Evolutionary conservation across 192 early-diverging fungal species (phyloP).

Genomic region (Chytriomyces confervae): DNA sequence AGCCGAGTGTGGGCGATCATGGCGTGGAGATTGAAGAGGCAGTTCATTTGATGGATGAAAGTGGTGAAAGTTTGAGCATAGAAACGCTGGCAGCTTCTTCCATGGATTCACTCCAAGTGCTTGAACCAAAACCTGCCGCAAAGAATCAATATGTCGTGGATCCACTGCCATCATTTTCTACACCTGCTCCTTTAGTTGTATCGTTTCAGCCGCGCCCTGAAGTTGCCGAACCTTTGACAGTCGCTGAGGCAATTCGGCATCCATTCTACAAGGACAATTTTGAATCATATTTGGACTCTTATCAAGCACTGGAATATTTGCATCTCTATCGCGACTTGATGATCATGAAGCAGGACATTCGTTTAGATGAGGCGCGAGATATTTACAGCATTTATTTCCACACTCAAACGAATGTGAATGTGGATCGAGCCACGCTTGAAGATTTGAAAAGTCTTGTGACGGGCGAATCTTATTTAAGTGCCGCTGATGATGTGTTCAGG

Average conservation of each 20-base stretch:
- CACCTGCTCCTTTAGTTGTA: neutral
- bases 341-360: neutral
- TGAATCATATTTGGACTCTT: neutral
- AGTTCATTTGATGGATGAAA: too few species aligned
- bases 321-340: conserved; percentile 1
- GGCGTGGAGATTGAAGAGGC: too few species aligned
- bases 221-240: neutral
- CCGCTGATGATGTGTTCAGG: neutral
- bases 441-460: neutral
- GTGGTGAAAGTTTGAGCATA: neutral
- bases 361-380: conserved; percentile 5
- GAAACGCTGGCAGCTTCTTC: neutral
- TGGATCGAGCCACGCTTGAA: neutral
- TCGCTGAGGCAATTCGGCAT: neutral
- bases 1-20: neutral
- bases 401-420: neutral
- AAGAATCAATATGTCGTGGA: neutral
- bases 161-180: neutral
- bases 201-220: neutral
- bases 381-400: conserved; percentile 3
- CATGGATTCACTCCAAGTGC: neutral
- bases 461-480: neutral
- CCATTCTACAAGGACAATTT: neutral
- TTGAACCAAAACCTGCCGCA: neutral
- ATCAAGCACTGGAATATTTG: neutral